These are phyloP conservation scores for Oidiodendron maius DNA, from an alignment of 495 filamentous ascomycete genomes.

Conservation along the genomic window DNA sequence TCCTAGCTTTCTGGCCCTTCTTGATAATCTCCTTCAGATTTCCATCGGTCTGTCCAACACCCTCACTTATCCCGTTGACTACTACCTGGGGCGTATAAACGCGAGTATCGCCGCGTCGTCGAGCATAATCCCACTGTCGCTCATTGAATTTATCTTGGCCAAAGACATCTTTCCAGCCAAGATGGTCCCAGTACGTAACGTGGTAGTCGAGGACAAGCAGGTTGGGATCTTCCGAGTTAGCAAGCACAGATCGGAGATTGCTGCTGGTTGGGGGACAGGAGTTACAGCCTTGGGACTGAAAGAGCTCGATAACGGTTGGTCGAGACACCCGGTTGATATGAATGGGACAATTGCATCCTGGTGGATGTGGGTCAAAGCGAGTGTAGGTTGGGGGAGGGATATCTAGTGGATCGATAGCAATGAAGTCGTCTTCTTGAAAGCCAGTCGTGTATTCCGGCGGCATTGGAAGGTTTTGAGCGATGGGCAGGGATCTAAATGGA, in stretches of 20 bases:
- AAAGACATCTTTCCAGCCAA: constrained; percentile 20
- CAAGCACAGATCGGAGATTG: background rate
- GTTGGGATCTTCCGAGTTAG: constrained; percentile 10
- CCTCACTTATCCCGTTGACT: constrained; percentile 16
- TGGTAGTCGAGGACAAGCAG: constrained; percentile 18
- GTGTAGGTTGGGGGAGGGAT: too few species aligned
- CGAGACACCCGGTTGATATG: too few species aligned
- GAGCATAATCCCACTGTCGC: constrained; percentile 17
- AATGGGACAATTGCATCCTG: too few species aligned
- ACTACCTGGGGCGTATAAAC: constrained; percentile 18
- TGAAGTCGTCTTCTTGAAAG: too few species aligned
- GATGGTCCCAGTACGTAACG: constrained; percentile 20
- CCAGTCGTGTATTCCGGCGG: too few species aligned
- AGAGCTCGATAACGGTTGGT: constrained; percentile 10
- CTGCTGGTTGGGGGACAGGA: constrained; percentile 16
- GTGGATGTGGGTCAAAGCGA: too few species aligned
- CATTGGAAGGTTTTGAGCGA: too few species aligned
- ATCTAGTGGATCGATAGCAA: too few species aligned
- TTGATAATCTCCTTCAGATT: constrained; percentile 3
- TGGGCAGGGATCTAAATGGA: too few species aligned
- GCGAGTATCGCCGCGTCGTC: constrained; percentile 4
- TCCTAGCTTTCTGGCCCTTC: background rate
- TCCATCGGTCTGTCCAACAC: constrained; percentile 9
- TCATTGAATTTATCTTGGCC: constrained; percentile 7
- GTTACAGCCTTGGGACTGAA: constrained; percentile 19